These are phyloP conservation scores for maize (Zea mays) DNA, from an alignment of 176 grass and related monocot genomes.

Conservation along the genomic window DNA sequence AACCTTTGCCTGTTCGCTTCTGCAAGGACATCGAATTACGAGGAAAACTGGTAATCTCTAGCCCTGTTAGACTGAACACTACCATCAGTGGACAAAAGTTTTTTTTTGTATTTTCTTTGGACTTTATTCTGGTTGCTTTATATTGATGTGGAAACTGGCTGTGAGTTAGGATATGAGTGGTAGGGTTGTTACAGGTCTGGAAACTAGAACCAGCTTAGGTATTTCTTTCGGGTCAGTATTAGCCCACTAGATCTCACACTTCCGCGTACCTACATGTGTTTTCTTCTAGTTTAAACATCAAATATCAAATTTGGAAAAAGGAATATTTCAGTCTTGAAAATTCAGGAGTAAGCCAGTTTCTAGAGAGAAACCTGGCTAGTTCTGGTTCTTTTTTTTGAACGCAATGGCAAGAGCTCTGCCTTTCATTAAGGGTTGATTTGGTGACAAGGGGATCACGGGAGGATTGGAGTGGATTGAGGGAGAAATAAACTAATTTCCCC, in stretches of 20 bases:
- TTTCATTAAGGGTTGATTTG: too few species aligned
- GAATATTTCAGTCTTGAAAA: background rate
- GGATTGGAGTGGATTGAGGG: too few species aligned
- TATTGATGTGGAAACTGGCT: background rate
- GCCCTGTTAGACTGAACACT: conserved; percentile 43
- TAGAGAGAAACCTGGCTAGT: background rate
- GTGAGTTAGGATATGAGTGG: conserved; percentile 16
- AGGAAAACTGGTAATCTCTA: conserved; percentile 64
- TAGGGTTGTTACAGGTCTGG: background rate
- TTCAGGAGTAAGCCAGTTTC: background rate
- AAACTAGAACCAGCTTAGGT: background rate
- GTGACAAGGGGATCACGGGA: too few species aligned
- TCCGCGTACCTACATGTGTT: background rate
- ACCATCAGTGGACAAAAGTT: conserved; percentile 28
- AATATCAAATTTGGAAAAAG: background rate
- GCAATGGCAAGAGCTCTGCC: too few species aligned
- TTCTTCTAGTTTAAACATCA: background rate
- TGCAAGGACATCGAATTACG: conserved; percentile 47
- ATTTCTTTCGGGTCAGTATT: conserved; percentile 15
- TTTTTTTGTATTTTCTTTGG: conserved; percentile 6
- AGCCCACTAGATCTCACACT: background rate
- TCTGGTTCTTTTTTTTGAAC: background rate
- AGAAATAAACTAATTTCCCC: too few species aligned
- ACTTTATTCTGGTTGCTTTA: conserved; percentile 17
- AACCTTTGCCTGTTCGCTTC: conserved; percentile 72